Conservation (phyloP, 2,329 filamentous ascomycete species). For the Apiospora aurea region DNA sequence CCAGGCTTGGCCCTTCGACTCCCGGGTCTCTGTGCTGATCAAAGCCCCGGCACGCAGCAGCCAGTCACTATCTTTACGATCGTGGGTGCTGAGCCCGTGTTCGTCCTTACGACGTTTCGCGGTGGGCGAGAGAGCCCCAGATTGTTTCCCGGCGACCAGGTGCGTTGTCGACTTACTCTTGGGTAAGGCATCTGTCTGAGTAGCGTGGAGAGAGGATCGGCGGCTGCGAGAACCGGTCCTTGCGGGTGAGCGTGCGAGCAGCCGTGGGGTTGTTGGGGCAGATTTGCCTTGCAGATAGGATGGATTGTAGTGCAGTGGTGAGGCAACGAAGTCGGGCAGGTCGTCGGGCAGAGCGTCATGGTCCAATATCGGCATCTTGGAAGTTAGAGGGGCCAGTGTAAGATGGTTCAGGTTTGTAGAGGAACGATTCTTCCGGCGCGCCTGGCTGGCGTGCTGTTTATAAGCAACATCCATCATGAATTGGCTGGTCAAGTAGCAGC, state of each 20-base stretch:
- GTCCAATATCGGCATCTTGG: slow-evolving; percentile 65
- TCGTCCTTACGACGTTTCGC: slow-evolving; percentile 42
- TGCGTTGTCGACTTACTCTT: slow-evolving; percentile 72
- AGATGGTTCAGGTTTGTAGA: slow-evolving; percentile 66
- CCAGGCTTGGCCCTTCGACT: slow-evolving; percentile 75
- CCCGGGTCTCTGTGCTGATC: slow-evolving; percentile 67
- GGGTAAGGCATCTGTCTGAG: slow-evolving; percentile 44
- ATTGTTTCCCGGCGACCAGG: slow-evolving; percentile 44
- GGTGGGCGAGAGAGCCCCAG: slow-evolving; percentile 36
- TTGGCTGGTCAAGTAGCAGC: not conserved
- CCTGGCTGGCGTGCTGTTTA: slow-evolving; percentile 64
- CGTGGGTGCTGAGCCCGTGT: slow-evolving; percentile 40
- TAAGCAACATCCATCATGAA: slow-evolving; percentile 65
- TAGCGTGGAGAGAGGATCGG: slow-evolving; percentile 46
- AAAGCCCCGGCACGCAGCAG: slow-evolving; percentile 68
- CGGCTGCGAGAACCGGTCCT: slow-evolving; percentile 51
- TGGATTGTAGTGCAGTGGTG: slow-evolving; percentile 46
- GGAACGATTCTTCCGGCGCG: slow-evolving; percentile 65
- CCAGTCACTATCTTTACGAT: slow-evolving; percentile 67
- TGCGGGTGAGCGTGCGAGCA: slow-evolving; percentile 56
- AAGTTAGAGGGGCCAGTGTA: slow-evolving; percentile 69
- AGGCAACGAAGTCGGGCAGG: slow-evolving; percentile 45
- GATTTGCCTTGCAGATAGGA: slow-evolving; percentile 70
- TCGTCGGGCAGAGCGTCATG: slow-evolving; percentile 46
- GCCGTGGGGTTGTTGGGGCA: slow-evolving; percentile 68